Percentiles rank a stretch among this genome's conserved stretches.
Conservation (phyloP, 2,329 filamentous ascomycete genomes). For the Sporothrix phasma region DNA sequence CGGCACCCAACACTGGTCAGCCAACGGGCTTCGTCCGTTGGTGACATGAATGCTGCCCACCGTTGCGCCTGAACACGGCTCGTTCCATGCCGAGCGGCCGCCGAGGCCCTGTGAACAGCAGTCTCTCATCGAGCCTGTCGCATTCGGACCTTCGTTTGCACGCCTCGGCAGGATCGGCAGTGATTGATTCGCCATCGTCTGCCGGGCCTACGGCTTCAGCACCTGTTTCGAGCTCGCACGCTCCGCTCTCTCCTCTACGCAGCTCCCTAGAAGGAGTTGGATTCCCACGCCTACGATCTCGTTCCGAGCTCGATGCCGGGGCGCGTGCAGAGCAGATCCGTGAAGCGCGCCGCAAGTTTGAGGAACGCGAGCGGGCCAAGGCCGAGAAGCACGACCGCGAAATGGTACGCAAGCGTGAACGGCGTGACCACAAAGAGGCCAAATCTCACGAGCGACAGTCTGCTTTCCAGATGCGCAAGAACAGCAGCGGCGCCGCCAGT, state of each 20-base stretch:
- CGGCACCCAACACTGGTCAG: slow-evolving; percentile 31
- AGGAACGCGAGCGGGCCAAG: slow-evolving; percentile 51
- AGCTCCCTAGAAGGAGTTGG: slow-evolving; percentile 46
- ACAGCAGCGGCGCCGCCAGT: slow-evolving; percentile 26
- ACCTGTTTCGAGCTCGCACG: slow-evolving; percentile 22
- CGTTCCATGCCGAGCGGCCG: slow-evolving; percentile 19
- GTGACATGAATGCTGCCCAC: slow-evolving; percentile 28
- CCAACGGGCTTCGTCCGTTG: slow-evolving; percentile 32
- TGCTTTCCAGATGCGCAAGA: slow-evolving; percentile 30
- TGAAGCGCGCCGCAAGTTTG: slow-evolving; percentile 52
- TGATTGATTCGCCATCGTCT: slow-evolving; percentile 22
- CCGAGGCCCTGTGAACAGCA: slow-evolving; percentile 10
- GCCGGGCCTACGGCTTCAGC: slow-evolving; percentile 10
- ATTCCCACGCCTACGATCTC: slow-evolving; percentile 48
- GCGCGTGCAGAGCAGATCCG: slow-evolving; percentile 48
- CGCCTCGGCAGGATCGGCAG: slow-evolving; percentile 17
- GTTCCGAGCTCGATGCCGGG: slow-evolving; percentile 47
- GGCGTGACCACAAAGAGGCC: slow-evolving; percentile 47
- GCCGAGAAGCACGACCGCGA: slow-evolving; percentile 53
- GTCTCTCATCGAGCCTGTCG: slow-evolving; percentile 32
- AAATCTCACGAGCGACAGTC: slow-evolving; percentile 39
- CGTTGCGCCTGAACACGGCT: slow-evolving; percentile 32
- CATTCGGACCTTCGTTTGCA: slow-evolving; percentile 40
- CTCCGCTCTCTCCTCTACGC: slow-evolving; percentile 44
- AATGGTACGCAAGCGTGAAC: slow-evolving; percentile 48